Base-by-base conservation (phyloP, 352 stramenopile species). In the Pythium periplocum region DNA sequence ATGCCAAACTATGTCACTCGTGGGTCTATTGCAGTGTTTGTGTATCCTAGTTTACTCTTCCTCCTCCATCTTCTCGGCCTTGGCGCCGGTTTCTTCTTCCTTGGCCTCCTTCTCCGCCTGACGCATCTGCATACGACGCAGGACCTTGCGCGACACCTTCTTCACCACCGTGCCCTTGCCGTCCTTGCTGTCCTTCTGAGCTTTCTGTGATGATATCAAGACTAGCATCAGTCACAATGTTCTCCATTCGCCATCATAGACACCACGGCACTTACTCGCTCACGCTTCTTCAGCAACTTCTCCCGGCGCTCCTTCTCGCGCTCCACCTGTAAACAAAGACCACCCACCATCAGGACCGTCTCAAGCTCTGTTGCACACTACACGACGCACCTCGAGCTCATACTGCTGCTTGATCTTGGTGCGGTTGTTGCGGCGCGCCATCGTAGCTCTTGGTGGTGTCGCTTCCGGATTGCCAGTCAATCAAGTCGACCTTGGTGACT, bases 91-190 rank as follows among this genome's bases (percentile, higher is more conserved):
- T 45, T 41, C 44, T 4, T 66, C 58, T 40, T 57, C 54, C 42
- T 63, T 57, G 17, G 52, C 56, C 5, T 69, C 59, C 50, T 64
- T 67, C 50, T 77, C 68, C 3, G 50, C 45, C 45, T 64, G 41
- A 4, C 61, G 61, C 12, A 44, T 45, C 55, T 73, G 58, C 30
- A 73, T 77, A 45, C 68, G 68, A 31, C 68, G 68, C 36, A 69
- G 38, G 31, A 77, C 68, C 51, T 77, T 77, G 50, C 52, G 57
- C 43, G 68, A 65, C 34, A 77, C 64, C 55, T 77, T 77, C 55
- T 77, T 77, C 39, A 69, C 61, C 35, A 53, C 41, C 17, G 17
- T 26, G 17, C 17, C 17, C 17, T 26, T 26, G 17, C 17, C 17
- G 45, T 64, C 57, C n/a, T 58, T 74, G n/a, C 47, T 48, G 33